phyloP scores from a whole-genome alignment of 2,329 filamentous ascomycete species.

The Stachybotrys chartarum region DNA sequence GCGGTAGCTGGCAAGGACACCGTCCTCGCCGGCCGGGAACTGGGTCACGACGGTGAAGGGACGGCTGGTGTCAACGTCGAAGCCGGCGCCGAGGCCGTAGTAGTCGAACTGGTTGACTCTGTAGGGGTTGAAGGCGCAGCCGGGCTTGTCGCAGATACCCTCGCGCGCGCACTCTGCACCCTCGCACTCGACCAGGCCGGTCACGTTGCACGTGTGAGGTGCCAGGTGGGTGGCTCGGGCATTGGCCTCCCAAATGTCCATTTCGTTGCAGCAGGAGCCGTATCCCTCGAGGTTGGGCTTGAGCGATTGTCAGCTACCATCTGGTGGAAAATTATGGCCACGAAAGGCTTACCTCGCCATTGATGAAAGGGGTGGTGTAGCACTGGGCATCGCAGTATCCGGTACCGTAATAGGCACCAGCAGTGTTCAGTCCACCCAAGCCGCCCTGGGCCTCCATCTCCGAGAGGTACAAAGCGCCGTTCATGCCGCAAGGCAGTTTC shows the following conservation, averaged over 20 bases:
- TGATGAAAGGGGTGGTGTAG: conserved; percentile 41
- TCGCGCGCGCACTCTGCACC: conserved; percentile 30
- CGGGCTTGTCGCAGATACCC: conserved; percentile 36
- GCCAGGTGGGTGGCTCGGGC: conserved; percentile 34
- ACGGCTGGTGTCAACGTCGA: conserved; percentile 25
- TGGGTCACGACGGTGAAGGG: conserved; percentile 42
- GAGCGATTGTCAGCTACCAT: neutral
- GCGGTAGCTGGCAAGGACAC: conserved; percentile 40
- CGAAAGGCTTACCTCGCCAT: conserved; percentile 31
- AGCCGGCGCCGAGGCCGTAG: conserved; percentile 20
- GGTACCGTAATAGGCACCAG: conserved; percentile 52
- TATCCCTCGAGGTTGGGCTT: conserved; percentile 30
- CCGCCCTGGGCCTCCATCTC: conserved; percentile 54
- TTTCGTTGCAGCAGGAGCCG: conserved; percentile 46
- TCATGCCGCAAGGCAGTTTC: conserved; percentile 58
- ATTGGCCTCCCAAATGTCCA: conserved; percentile 51
- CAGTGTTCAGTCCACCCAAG: conserved; percentile 43
- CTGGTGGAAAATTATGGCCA: conserved; percentile 9
- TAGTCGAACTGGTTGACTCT: conserved; percentile 17
- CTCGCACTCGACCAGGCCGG: conserved; percentile 34
- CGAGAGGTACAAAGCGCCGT: conserved; percentile 57
- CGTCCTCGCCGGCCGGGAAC: conserved; percentile 31
- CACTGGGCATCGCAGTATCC: conserved; percentile 60
- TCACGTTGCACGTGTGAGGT: conserved; percentile 40
- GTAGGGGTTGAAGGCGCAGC: conserved; percentile 38